A percentile compares a stretch with the other conserved stretches of the same genome.
Evolutionary conservation across 2,329 filamentous ascomycete species (phyloP).

Genomic region (Cucurbitaria berberidis): DNA sequence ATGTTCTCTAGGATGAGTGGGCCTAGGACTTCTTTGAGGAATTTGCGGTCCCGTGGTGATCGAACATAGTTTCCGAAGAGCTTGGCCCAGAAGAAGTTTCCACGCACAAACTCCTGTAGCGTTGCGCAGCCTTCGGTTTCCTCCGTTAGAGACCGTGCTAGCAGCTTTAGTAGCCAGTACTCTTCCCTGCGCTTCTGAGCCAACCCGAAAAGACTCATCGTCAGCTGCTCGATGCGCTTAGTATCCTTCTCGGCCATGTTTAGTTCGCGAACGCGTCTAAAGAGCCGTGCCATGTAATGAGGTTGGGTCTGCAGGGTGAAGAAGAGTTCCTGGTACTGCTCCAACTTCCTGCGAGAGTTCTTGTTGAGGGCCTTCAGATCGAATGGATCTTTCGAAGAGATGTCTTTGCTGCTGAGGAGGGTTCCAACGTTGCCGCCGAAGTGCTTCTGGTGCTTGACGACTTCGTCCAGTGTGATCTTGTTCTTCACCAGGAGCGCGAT

Average conservation of each 20-base stretch:
- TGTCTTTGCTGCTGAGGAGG: conserved; percentile 85
- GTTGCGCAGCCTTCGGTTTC: conserved; percentile 77
- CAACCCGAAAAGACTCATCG: conserved; percentile 97
- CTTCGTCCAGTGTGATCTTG: conserved; percentile 98
- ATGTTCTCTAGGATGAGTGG: conserved; percentile 89
- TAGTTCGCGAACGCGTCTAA: conserved; percentile 81
- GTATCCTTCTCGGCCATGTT: conserved; percentile 89
- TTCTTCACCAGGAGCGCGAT: conserved; percentile 98
- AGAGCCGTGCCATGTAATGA: conserved; percentile 88
- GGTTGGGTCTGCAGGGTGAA: conserved; percentile 97
- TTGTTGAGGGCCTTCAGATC: conserved; percentile 98
- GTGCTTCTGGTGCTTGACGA: conserved; percentile 94
- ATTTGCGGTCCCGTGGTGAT: conserved; percentile 90
- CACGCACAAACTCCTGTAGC: conserved; percentile 84
- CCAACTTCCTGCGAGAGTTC: conserved; percentile 90
- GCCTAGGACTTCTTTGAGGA: conserved; percentile 83
- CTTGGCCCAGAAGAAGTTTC: conserved; percentile 92
- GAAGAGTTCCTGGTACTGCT: conserved; percentile 96
- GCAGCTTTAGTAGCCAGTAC: conserved; percentile 91
- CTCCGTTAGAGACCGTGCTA: conserved; percentile 81
- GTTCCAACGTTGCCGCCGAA: conserved; percentile 88
- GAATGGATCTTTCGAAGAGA: conserved; percentile 88
- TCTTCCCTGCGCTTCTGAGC: conserved; percentile 96
- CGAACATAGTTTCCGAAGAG: conserved; percentile 86
- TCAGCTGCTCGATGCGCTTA: conserved; percentile 88